These are phyloP conservation scores for Zymoseptoria crescenta DNA, from an alignment of 2,329 filamentous ascomycete species.

Conservation along the genomic window DNA sequence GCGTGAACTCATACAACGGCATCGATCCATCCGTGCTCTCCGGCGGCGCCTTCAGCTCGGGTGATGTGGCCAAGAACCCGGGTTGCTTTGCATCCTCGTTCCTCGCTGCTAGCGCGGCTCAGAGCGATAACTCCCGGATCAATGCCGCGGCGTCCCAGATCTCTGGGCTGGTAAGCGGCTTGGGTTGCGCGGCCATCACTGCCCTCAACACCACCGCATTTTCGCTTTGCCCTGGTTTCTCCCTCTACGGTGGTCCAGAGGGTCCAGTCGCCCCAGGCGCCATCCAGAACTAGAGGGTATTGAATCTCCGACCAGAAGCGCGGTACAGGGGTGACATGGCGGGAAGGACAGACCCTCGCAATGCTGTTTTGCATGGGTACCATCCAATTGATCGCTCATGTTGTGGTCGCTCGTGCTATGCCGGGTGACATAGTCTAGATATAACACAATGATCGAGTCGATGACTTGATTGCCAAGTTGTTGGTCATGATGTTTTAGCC, in stretches of 20 bases:
- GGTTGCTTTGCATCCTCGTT: slow-evolving; percentile 23
- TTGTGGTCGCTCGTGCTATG: background rate
- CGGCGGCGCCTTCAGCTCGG: slow-evolving; percentile 36
- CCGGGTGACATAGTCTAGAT: background rate
- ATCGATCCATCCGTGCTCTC: slow-evolving; percentile 30
- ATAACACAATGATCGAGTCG: background rate
- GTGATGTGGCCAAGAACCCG: slow-evolving; percentile 21
- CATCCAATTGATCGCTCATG: background rate
- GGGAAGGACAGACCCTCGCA: background rate
- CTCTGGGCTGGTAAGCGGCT: slow-evolving; percentile 3
- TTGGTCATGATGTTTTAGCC: background rate
- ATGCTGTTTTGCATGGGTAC: background rate
- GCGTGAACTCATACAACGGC: slow-evolving; percentile 27
- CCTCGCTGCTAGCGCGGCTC: slow-evolving; percentile 13
- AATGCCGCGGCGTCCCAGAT: slow-evolving; percentile 11
- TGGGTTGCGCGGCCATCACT: slow-evolving; percentile 20
- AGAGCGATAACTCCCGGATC: slow-evolving; percentile 16
- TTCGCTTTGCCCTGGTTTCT: slow-evolving; percentile 22
- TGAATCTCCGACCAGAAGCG: background rate
- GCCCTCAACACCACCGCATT: slow-evolving; percentile 22
- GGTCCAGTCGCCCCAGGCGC: slow-evolving; percentile 22
- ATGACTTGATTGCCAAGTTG: too few relatives aligned
- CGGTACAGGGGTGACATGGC: background rate
- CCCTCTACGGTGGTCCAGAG: slow-evolving; percentile 24
- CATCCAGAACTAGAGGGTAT: slow-evolving; percentile 14